Conservation (phyloP, 208 protist genomes). For the Trypanosomatidae sp. region DNA sequence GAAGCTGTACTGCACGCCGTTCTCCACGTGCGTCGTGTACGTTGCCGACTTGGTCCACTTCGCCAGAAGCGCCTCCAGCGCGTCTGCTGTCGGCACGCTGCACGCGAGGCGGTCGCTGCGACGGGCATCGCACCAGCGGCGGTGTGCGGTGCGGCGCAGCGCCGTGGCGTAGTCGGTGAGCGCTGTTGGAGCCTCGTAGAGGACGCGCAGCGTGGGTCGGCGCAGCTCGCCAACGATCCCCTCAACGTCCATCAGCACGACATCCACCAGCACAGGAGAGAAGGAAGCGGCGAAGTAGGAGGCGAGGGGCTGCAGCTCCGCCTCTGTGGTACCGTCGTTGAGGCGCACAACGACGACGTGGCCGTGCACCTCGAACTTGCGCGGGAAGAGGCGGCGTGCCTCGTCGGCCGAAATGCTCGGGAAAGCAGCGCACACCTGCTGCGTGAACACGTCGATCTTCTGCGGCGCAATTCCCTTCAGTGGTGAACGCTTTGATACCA, state of each 20-base stretch:
- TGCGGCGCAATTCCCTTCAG: conserved; percentile 9
- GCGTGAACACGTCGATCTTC: conserved; percentile 61
- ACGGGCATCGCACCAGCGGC: conserved; percentile 11
- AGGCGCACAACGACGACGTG: conserved; percentile 84
- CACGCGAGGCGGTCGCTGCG: neutral
- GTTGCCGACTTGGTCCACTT: conserved; percentile 44
- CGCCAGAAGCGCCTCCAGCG: conserved; percentile 22
- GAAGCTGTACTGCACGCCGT: conserved; percentile 82
- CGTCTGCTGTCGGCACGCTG: conserved; percentile 11
- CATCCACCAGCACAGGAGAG: conserved; percentile 52
- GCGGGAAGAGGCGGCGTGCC: conserved; percentile 49
- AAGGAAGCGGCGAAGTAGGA: conserved; percentile 63
- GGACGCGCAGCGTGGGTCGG: conserved; percentile 41
- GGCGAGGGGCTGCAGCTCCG: conserved; percentile 42
- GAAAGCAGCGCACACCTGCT: conserved; percentile 17
- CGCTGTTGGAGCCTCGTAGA: conserved; percentile 23
- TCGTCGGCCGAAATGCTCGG: conserved; percentile 17
- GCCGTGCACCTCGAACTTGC: conserved; percentile 78
- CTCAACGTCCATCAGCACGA: conserved; percentile 67
- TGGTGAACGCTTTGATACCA: too few relatives aligned
- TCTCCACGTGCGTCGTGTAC: conserved; percentile 92
- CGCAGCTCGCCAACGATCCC: conserved; percentile 84
- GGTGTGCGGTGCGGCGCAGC: conserved; percentile 13
- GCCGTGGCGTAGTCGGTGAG: conserved; percentile 7
- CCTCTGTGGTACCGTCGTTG: conserved; percentile 42